Percentiles rank a stretch among this genome's conserved stretches.
phyloP scores from a whole-genome alignment of 768 basidiomycete species.

The Pleurotus ostreatus region DNA sequence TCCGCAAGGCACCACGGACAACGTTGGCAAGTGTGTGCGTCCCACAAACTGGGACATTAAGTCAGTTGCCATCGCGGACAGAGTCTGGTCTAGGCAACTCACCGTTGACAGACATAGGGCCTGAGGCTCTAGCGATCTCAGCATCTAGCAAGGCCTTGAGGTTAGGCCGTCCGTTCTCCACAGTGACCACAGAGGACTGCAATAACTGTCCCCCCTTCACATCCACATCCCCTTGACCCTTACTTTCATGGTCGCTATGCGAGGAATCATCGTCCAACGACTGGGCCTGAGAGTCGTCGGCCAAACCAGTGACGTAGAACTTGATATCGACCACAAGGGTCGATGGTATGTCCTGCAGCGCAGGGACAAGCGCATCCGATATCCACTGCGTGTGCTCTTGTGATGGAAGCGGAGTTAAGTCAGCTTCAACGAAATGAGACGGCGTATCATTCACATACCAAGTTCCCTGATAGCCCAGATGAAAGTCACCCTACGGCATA shows the following conservation, averaged over 20 bases:
- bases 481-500: slow-evolving; percentile 31
- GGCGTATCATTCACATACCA: slow-evolving; percentile 19
- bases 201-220: slow-evolving; percentile 15
- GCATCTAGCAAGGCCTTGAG: slow-evolving; percentile 28
- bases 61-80: not conserved
- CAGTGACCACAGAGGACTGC: slow-evolving; percentile 18
- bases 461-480: slow-evolving; percentile 42
- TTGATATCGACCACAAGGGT: slow-evolving; percentile 32
- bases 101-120: slow-evolving; percentile 40
- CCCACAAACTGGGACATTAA: slow-evolving; percentile 22
- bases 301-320: slow-evolving; percentile 34
- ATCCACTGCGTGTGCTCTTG: slow-evolving; percentile 44
- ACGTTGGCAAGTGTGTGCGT: slow-evolving; percentile 27
- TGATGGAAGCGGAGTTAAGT: not conserved
- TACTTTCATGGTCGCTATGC: slow-evolving; percentile 13
- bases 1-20: slow-evolving; percentile 31
- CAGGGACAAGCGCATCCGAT: slow-evolving; percentile 28
- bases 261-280: slow-evolving; percentile 16
- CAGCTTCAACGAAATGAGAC: not conserved
- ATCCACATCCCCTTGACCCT: slow-evolving; percentile 9
- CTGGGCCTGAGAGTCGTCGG: slow-evolving; percentile 14
- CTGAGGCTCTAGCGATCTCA: slow-evolving; percentile 28
- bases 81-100: slow-evolving; percentile 2
- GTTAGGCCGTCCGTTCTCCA: slow-evolving; percentile 39
- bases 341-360: slow-evolving; percentile 23